phyloP scores from a whole-genome alignment of 352 stramenopile species.

The Phytophthora pluvialis region DNA sequence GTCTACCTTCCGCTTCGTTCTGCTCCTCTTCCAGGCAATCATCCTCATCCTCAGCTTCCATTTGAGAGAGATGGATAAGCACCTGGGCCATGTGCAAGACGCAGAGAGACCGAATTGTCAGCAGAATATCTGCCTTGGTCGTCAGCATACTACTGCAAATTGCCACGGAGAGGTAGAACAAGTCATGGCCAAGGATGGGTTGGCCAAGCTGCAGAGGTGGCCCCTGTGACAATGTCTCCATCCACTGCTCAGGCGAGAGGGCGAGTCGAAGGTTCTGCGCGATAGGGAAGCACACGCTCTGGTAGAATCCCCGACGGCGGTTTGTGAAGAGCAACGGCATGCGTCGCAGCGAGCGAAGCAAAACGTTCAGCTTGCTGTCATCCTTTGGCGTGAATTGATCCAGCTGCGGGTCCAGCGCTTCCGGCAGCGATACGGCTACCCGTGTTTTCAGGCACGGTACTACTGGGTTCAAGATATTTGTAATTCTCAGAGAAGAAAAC shows the following conservation, averaged over 20 bases:
- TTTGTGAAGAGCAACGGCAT: conserved; percentile 67
- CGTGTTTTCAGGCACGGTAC: conserved; percentile 63
- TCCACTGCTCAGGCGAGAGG: conserved; percentile 55
- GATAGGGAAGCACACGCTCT: conserved; percentile 57
- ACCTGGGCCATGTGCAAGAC: conserved; percentile 84
- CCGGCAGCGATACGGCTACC: conserved; percentile 66
- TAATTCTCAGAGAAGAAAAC: conserved; percentile 78
- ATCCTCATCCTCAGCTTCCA: conserved; percentile 64
- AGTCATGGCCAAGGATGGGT: conserved; percentile 74
- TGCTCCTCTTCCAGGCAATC: conserved; percentile 47
- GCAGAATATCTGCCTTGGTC: conserved; percentile 80
- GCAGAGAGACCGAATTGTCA: conserved; percentile 79
- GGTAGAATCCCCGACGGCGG: conserved; percentile 56
- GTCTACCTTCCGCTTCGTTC: conserved; percentile 18
- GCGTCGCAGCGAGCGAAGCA: conserved; percentile 66
- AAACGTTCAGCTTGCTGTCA: conserved; percentile 76
- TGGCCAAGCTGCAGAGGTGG: conserved; percentile 60
- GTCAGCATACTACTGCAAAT: conserved; percentile 82
- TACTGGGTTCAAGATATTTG: conserved; percentile 61
- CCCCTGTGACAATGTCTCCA: conserved; percentile 49
- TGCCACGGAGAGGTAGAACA: conserved; percentile 78
- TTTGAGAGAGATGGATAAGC: conserved; percentile 65
- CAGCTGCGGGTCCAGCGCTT: conserved; percentile 68
- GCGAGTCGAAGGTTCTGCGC: conserved; percentile 53
- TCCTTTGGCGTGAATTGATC: conserved; percentile 80